These are phyloP conservation scores for Eucalyptus polyanthemos DNA, from an alignment of 345 rosid species.

Conservation along the genomic window DNA sequence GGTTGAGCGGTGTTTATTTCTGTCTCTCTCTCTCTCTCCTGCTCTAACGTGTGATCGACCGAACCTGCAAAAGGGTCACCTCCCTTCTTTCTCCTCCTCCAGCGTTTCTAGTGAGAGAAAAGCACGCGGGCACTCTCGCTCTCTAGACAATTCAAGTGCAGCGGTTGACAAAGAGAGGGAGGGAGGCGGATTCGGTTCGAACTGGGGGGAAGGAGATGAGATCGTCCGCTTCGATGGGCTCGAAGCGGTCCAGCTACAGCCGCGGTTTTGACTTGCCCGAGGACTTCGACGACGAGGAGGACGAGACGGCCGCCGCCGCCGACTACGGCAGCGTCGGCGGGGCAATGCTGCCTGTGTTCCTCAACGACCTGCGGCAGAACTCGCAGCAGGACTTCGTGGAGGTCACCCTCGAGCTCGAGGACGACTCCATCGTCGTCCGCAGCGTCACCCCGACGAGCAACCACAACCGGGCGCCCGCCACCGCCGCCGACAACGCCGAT, in stretches of 20 bases:
- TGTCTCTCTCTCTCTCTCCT: not conserved
- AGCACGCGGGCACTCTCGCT: not conserved
- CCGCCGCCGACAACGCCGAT: not conserved
- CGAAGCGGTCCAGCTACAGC: conserved; percentile 35
- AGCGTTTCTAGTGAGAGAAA: not conserved
- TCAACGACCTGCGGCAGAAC: conserved; percentile 34
- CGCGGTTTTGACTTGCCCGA: conserved; percentile 36
- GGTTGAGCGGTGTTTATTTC: not conserved
- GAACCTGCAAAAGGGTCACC: not conserved
- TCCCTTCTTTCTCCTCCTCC: not conserved
- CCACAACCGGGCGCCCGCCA: not conserved
- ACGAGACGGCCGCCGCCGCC: not conserved
- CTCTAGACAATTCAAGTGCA: not conserved
- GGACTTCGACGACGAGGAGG: conserved; percentile 8
- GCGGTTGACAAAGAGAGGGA: not conserved
- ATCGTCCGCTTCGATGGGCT: conserved; percentile 26
- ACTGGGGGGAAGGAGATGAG: not conserved
- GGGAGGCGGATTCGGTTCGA: not conserved
- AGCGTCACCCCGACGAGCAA: conserved; percentile 35
- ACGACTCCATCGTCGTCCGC: conserved; percentile 55
- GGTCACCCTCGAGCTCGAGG: conserved; percentile 66
- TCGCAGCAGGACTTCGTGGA: conserved; percentile 45
- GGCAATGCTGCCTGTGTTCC: conserved; percentile 80
- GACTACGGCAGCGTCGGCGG: conserved; percentile 39
- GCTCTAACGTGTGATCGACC: not conserved